Base-by-base conservation (phyloP, 495 filamentous ascomycete species). In the Talaromyces borbonicus region DNA sequence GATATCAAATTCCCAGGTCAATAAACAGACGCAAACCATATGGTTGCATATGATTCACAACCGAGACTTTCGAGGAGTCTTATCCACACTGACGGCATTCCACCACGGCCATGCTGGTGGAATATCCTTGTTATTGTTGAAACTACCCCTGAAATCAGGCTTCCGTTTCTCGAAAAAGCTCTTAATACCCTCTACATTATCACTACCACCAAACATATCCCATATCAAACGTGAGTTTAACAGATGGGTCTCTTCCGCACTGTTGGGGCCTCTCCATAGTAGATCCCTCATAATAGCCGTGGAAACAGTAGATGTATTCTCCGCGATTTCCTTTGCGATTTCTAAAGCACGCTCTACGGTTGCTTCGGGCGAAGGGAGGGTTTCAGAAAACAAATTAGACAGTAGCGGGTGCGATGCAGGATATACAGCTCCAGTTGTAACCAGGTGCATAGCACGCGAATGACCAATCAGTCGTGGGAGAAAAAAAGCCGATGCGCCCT, bases 401-500 rank as follows among this genome's bases (percentile, higher is more conserved):
- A 76, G 63, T 24, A 78, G 55, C n/a, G 54, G 48, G 26, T 68
- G 45, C 3, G 54, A 54, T 8, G 74, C 65, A 11, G 57, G 60
- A 43, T 56, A 64, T 4, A 58, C 51, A 4, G 30, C 57, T 7
- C 63, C 63, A 0, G 64, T 64, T 0, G 66, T 52, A 26, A 60
- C 52, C n/a, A 68, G 59, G 48, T 74, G 62, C 62, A 79, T 63
- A 0, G 77, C 76, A 22, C 70, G 67, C 9, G 63, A 65, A 43
- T 68, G 53, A 15, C 78, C 78, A 27, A 83, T 62, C n/a, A 81
- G 56, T 5, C 71, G 65, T 15, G 78, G 78, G 3, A 81, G 63
- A 60, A 79, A 81, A 56, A 67, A 83, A n/a, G 68, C 72, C 25
- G 63, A 69, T 43, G 68, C 72, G 16, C 74, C 77, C 56, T 83